Evolutionary conservation across 495 filamentous ascomycete species (phyloP), one percentile per base, ranked within the genome.

Genomic region (Bacidia rubella): DNA sequence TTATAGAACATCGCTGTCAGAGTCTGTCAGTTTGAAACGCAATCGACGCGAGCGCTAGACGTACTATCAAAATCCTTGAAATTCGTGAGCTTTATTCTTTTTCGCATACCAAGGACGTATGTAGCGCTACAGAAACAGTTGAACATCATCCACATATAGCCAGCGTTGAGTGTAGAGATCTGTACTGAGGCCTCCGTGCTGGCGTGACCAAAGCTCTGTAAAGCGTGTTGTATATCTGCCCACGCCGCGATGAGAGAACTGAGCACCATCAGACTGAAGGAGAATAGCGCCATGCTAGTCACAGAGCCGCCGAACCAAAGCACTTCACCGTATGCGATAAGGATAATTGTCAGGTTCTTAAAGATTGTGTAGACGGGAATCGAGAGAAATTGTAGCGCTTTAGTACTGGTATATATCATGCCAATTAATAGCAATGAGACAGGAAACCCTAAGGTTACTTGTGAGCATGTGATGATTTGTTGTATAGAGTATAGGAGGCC

Each of bases 281-380:
- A 95, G 66, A 97, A 85, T 17, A 99, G 78, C 2, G 90, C 82
- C 69, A 95, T 79, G 12, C 79, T 73, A 29, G 85, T 87, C 39
- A 99, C 92, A 39, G 85, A 88, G 63, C 92, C 92, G 55, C 92
- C 92, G 64, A 99, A 99, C 92, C 92, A 99, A 53, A 99, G 75
- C 24, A 99, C 92, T 71, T 99, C 92, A 54, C 92, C 92, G 62
- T 99, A 99, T 47, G 92, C 92, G 62, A 97, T 97, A 32, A 97
- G 79, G 60, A 99, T 99, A 68, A 92, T 99, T 47, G 92, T 97
- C 73, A 99, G 68, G 68, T 99, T 99, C 77, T 99, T 99, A 79
- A 99, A 99, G 67, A 99, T 99, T 47, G 92, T 99, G 72, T 99
- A 99, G 2, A 99, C 92, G 11, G 92, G 92, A 49, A 99, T 94